Evolutionary conservation across 306 rosid genomes (phyloP), one percentile per base, ranked within the genome.

Genomic region (Heteromeles arbutifolia): DNA sequence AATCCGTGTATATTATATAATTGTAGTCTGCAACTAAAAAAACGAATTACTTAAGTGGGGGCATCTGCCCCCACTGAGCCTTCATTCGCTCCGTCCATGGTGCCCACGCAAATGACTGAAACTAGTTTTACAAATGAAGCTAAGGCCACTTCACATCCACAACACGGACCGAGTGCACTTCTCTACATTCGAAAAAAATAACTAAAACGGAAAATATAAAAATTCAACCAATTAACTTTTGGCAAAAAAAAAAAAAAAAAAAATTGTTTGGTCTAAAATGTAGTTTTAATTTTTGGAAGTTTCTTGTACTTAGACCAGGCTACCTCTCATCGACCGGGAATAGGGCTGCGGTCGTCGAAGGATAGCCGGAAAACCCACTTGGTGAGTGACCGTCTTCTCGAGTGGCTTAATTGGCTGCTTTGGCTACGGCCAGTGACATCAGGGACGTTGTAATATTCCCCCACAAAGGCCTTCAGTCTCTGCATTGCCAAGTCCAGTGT

Each of bases 351-450:
- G 59, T 80, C 85, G 72, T 83, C 84, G 67, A 90, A 85, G 1
- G 96, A 88, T 79, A 90, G 85, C 85, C 90, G 90, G 77, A 85
- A 92, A 83, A 88, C 96, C 96, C 97, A 92, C 81, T 92, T 82
- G 57, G 85, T 69, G 81, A 81, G 77, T 39, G 93, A 90, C 79
- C 59, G 84, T 69, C 81, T 87, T 68, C 84, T 73, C 2, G 85
- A 75, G 74, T 74, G 77, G 65, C 82, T 73, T 1, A 83, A 73
- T 69, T 72, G 77, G 65, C 67, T 76, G 15, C 58, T 43, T 39
- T 34, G 84, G 62, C 28, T 66, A 18, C 53, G 43, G 21, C 62
- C 69, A 21, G 59, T 79, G 63, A 31, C 32, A 15, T 43, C 75
- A 2, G 59, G 69, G 52, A 59, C 63, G 31, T 68, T 65, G 54